Conservation (phyloP, 1,139 yeast species). For the Blastobotrys illinoisensis region DNA sequence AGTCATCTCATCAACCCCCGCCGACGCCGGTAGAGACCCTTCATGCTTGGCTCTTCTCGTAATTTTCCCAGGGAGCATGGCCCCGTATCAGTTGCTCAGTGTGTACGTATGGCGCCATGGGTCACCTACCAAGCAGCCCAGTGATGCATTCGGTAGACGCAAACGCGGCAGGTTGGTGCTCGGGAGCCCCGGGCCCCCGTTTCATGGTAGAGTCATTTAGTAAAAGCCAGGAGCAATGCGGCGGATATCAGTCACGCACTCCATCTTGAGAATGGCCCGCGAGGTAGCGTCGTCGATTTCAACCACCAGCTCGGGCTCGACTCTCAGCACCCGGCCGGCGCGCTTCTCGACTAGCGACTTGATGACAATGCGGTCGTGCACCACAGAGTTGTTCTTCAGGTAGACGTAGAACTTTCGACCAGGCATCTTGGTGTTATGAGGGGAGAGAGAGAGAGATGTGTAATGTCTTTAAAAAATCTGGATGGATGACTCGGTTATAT, state of each 20-base stretch:
- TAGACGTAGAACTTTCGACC: constrained; percentile 7
- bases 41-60: no score
- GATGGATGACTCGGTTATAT: background rate
- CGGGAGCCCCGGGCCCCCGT: background rate
- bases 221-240: constrained; percentile 2
- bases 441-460: no score
- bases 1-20: background rate
- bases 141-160: background rate
- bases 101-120: no score
- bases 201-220: background rate
- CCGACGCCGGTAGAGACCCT: background rate
- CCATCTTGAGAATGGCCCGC: background rate
- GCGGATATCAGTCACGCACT: constrained; percentile 5
- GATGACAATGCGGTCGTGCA: constrained; percentile 3
- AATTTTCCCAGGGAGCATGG: no score
- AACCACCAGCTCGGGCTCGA: constrained; percentile 7
- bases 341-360: constrained; percentile 4
- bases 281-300: constrained; percentile 5
- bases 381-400: background rate
- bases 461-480: no score
- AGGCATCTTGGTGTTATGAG: background rate
- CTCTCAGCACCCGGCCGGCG: constrained; percentile 2
- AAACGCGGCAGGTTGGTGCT: background rate
- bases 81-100: no score
- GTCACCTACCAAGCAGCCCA: background rate